These are phyloP conservation scores for Halophytophthora polymorphica DNA, from an alignment of 352 stramenopile genomes.

Conservation along the genomic window DNA sequence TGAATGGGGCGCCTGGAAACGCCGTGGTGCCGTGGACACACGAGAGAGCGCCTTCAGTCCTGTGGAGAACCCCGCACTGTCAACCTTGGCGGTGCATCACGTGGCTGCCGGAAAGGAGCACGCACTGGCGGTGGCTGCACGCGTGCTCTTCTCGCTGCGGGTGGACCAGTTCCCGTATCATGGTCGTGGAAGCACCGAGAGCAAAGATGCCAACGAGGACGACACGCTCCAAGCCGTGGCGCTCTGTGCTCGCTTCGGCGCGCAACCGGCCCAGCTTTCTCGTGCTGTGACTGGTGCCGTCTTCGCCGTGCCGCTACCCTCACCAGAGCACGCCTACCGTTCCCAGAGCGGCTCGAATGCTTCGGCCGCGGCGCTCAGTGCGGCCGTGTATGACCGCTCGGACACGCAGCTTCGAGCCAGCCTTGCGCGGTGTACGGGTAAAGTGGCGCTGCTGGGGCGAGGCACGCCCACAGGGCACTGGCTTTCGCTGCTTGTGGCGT, in stretches of 20 bases:
- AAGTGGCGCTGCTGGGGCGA: constrained; percentile 53
- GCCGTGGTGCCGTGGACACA: constrained; percentile 33
- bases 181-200: constrained; percentile 1
- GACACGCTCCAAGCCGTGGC: constrained; percentile 31
- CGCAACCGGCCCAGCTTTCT: constrained; percentile 38
- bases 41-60: constrained; percentile 58
- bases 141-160: constrained; percentile 44
- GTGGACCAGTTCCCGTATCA: constrained; percentile 33
- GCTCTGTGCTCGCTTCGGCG: constrained; percentile 52
- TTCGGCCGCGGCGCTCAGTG: constrained; percentile 21
- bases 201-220: constrained; percentile 11
- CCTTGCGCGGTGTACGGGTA: constrained; percentile 38
- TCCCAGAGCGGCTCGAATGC: constrained; percentile 1
- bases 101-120: constrained; percentile 63
- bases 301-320: constrained; percentile 14
- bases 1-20: constrained; percentile 70
- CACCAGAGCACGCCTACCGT: constrained; percentile 7
- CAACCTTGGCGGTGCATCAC: constrained; percentile 38
- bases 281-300: constrained; percentile 38
- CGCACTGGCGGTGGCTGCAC: constrained; percentile 43
- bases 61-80: constrained; percentile 41
- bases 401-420: constrained; percentile 47
- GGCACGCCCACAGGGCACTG: constrained; percentile 54
- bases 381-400: constrained; percentile 40
- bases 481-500: constrained; percentile 38